phyloP scores from a whole-genome alignment of 2,329 filamentous ascomycete species.

The Coleophoma eucalyptorum region DNA sequence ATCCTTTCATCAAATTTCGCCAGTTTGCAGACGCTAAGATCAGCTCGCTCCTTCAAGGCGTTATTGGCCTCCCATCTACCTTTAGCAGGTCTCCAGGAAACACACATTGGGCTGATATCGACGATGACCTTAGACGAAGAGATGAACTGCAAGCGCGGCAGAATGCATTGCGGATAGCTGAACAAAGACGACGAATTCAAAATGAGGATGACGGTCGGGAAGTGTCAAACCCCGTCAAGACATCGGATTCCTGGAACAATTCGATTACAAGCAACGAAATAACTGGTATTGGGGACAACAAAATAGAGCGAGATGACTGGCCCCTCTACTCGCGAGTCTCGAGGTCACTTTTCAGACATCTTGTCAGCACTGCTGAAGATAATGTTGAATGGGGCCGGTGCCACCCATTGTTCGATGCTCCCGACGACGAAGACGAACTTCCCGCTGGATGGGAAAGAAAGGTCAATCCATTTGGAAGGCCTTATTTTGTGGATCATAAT shows the following conservation, averaged over 20 bases:
- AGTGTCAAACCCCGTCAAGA: constrained; percentile 12
- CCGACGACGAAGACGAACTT: constrained; percentile 57
- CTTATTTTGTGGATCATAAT: constrained; percentile 96
- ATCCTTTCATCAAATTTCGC: constrained; percentile 27
- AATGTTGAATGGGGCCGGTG: constrained; percentile 75
- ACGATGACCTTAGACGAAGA: constrained; percentile 20
- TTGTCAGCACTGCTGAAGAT: constrained; percentile 7
- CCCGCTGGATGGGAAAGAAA: constrained; percentile 92
- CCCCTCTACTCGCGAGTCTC: constrained; percentile 22
- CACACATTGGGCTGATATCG: constrained; percentile 20
- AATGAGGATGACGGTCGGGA: constrained; percentile 1
- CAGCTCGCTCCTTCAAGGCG: constrained; percentile 25
- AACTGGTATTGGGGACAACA: background rate
- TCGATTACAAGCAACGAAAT: background rate
- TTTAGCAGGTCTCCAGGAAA: constrained; percentile 15
- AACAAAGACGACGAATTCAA: constrained; percentile 4
- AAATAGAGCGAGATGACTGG: constrained; percentile 9
- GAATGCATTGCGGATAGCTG: constrained; percentile 15
- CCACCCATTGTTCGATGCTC: constrained; percentile 41
- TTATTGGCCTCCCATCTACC: constrained; percentile 26
- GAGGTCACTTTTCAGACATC: constrained; percentile 17
- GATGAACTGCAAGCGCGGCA: constrained; percentile 20
- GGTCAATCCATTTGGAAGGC: constrained; percentile 82
- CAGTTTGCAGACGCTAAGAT: constrained; percentile 25
- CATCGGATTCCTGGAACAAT: background rate